Percentiles rank a stretch among this genome's conserved stretches.
phyloP scores from a whole-genome alignment of 192 early-diverging fungal genomes.

The Entomortierella beljakovae region DNA sequence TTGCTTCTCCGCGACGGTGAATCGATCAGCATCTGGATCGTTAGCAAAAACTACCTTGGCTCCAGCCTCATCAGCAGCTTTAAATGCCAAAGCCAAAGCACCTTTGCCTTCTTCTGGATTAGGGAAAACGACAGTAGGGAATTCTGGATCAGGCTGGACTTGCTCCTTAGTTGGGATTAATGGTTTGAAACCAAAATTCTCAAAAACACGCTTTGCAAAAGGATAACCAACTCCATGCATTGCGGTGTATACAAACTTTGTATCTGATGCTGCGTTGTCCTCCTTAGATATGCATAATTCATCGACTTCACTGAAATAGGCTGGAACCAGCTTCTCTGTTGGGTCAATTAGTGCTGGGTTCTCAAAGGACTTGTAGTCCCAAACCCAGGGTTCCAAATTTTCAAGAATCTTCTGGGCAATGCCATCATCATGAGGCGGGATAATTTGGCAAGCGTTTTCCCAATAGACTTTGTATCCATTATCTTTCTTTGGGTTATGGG shows the following conservation, averaged over 20 bases:
- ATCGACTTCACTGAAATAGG: conserved; percentile 78
- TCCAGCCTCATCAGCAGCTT: conserved; percentile 67
- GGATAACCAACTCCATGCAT: conserved; percentile 95
- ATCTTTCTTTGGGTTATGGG: conserved; percentile 94
- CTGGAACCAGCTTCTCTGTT: conserved; percentile 69
- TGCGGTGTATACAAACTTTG: conserved; percentile 89
- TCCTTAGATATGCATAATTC: conserved; percentile 55
- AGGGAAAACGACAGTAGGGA: conserved; percentile 89
- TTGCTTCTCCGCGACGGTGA: conserved; percentile 89
- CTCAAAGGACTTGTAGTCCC: conserved; percentile 73
- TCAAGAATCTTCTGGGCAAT: conserved; percentile 79
- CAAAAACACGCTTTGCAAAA: conserved; percentile 77
- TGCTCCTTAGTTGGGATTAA: conserved; percentile 77
- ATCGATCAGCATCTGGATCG: conserved; percentile 95
- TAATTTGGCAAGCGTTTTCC: conserved; percentile 93
- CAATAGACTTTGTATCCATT: conserved; percentile 94
- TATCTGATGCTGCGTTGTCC: conserved; percentile 55
- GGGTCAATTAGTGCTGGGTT: conserved; percentile 67
- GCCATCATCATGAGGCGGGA: conserved; percentile 85
- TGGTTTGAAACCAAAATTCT: conserved; percentile 75
- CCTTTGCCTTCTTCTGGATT: conserved; percentile 93
- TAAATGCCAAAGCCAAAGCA: conserved; percentile 73
- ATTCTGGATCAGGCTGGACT: conserved; percentile 86
- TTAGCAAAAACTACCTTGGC: conserved; percentile 85
- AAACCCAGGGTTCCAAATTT: conserved; percentile 76